Base-by-base conservation (phyloP, 495 filamentous ascomycete genomes). In the Trichocladium uniseriatum region DNA sequence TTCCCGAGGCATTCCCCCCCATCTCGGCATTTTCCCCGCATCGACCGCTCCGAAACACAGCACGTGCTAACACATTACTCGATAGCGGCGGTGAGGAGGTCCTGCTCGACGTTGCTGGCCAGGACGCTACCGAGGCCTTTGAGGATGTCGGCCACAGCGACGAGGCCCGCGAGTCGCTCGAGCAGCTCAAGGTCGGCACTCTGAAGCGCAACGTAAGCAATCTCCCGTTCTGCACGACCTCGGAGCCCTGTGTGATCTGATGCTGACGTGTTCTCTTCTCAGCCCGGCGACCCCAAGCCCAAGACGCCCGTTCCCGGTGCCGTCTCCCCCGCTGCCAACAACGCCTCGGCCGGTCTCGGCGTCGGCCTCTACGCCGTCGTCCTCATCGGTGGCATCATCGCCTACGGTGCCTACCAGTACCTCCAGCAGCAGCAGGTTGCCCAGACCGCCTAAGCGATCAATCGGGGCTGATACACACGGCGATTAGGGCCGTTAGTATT, bases 131-230 rank as follows among this genome's bases (percentile, higher is more conserved):
- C 59, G 94, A 97, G 71, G 89, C 92, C 48, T 99, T 99, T 67
- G 92, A 99, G 75, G 94, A 99, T 71, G 94, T 99, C 66, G 94
- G 94, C 53, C 94, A 99, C 83, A 92, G 86, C 67, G 94, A 99
- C 68, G 94, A 99, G 76, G 94, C 94, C 51, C 84, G 94, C 44
- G 89, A 96, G 75, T 89, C 95, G 61, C 81, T 99, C 15, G 78
- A 83, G 20, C 80, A 82, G 54, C 73, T 95, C 53, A 71, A 82
- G 28, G 81, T 95, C 53, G 92, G 88, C 46, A 79, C 56, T 22
- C 70, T 99, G 57, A 95, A 95, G 80, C 80, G 90, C 66, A 66
- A 82, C 76, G 91, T 96, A 81, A 55, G 53, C 31, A 28, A 10
- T 38, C 16, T 19, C 18, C 15, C 6, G 34, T 21, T 44, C 46